Evolutionary conservation across 2,329 filamentous ascomycete species (phyloP), one percentile per base, ranked within the genome.

Genomic region (Tothia fuscella): DNA sequence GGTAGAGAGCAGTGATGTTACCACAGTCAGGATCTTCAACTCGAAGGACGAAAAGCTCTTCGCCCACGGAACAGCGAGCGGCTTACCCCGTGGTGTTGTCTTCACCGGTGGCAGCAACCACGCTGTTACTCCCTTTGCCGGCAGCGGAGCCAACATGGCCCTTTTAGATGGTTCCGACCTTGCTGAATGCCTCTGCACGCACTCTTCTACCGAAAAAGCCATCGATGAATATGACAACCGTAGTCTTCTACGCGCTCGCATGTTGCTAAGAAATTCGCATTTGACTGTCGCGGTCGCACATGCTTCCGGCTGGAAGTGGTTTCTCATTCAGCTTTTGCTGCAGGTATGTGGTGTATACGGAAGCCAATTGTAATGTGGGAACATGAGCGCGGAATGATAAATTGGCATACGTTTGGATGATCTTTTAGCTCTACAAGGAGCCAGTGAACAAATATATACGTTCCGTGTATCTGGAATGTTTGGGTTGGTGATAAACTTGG

Each of bases 51-150:
- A 70, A 48, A 42, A 50, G 31, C 61, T 67, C 0, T 69, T 71
- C 44, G 6, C 46, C 0, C 65, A 71, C 33, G n/a, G 42, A 44
- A 21, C 32, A 42, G 17, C 20, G 33, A 13, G 26, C 16, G 10
- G 13, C 24, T 6, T 19, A 30, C 42, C 46, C n/a, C 35, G n/a
- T n/a, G n/a, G 51, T 19, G 55, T 66, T 6, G 50, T 71, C 7
- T 71, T 67, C 38, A 64, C 72, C 17, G 69, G 69, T 9, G 67
- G 72, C 47, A 58, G 59, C 42, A 71, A 72, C 46, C 68, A 72
- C 48, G 67, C 67, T 1, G 56, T 70, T 5, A 68, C 59, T 39
- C 64, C 67, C 0, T 72, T 70, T 52, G 63, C 67, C 4, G 66
- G 68, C 1, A 65, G 61, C 42, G 68, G 69, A 0, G 67, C 66